Evolutionary conservation across 2,329 filamentous ascomycete species (phyloP).

Genomic region (Stachybotrys chlorohalonatus): DNA sequence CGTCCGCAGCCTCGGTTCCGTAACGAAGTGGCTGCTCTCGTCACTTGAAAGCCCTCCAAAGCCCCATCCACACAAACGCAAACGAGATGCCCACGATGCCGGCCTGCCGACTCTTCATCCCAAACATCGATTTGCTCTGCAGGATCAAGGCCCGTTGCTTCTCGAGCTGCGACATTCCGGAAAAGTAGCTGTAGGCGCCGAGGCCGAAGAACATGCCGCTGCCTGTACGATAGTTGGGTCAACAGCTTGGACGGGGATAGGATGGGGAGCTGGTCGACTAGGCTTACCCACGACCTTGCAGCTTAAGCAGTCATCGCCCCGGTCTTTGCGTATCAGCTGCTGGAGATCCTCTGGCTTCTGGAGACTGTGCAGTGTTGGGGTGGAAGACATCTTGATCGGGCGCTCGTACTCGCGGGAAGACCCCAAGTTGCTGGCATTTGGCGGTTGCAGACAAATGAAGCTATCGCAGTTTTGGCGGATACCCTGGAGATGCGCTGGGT

Average conservation of each 20-base stretch:
- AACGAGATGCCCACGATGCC: slow-evolving; percentile 62
- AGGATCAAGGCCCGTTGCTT: slow-evolving; percentile 57
- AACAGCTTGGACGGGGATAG: neutral
- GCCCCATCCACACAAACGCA: slow-evolving; percentile 57
- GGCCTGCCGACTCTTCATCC: slow-evolving; percentile 59
- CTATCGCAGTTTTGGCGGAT: neutral
- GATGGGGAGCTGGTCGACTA: neutral
- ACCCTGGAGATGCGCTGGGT: neutral
- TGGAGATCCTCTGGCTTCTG: slow-evolving; percentile 55
- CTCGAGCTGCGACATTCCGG: slow-evolving; percentile 63
- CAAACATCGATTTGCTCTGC: slow-evolving; percentile 60
- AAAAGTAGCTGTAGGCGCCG: slow-evolving; percentile 68
- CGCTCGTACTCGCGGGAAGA: neutral
- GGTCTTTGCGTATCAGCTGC: slow-evolving; percentile 45
- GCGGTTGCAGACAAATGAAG: too few relatives aligned
- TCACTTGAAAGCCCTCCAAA: slow-evolving; percentile 54
- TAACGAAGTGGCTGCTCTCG: too few relatives aligned
- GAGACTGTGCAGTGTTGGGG: slow-evolving; percentile 39
- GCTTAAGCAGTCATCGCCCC: slow-evolving; percentile 57
- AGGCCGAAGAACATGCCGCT: slow-evolving; percentile 68
- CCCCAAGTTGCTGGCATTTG: neutral
- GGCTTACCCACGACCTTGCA: slow-evolving; percentile 63
- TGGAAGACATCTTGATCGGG: slow-evolving; percentile 19
- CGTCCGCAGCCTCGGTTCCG: too few relatives aligned
- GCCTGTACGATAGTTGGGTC: slow-evolving; percentile 35